Evolutionary conservation across 768 basidiomycete species (phyloP).

Genomic region (Mrakia gelida): DNA sequence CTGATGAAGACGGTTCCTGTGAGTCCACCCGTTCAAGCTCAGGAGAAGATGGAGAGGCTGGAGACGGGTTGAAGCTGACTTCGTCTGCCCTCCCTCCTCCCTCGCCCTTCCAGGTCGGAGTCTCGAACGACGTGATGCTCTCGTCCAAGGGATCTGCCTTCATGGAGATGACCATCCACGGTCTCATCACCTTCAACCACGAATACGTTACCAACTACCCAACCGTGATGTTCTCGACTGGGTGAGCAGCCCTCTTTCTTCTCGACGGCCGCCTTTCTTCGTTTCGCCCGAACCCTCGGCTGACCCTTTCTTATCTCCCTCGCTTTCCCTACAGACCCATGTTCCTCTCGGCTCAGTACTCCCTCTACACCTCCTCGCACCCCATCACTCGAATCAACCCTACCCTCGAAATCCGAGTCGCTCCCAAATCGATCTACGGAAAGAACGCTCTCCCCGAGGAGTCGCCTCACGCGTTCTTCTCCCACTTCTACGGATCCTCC

Average conservation of each 20-base stretch:
- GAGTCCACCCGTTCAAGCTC: constrained; percentile 22
- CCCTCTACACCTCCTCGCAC: constrained; percentile 58
- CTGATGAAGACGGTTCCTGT: constrained; percentile 87
- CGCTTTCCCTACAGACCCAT: constrained; percentile 59
- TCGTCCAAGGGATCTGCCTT: constrained; percentile 79
- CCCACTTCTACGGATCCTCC: constrained; percentile 95
- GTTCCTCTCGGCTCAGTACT: constrained; percentile 94
- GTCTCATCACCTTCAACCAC: constrained; percentile 63
- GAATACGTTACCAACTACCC: constrained; percentile 94
- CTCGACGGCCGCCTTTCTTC: background rate
- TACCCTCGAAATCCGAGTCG: constrained; percentile 73
- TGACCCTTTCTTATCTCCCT: background rate
- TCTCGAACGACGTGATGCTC: constrained; percentile 97
- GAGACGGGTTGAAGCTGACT: background rate
- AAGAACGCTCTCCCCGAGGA: constrained; percentile 83
- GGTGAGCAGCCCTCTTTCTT: constrained; percentile 33
- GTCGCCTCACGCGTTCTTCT: constrained; percentile 87
- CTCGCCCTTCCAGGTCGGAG: constrained; percentile 57
- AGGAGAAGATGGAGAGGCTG: background rate
- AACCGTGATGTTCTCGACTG: constrained; percentile 99
- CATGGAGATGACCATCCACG: constrained; percentile 84
- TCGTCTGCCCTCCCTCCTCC: background rate
- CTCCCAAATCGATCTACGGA: constrained; percentile 95
- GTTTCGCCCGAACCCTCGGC: background rate
- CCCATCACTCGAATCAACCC: constrained; percentile 51